Evolutionary conservation across 2,329 filamentous ascomycete genomes (phyloP).

Genomic region (Botryotinia narcissicola): DNA sequence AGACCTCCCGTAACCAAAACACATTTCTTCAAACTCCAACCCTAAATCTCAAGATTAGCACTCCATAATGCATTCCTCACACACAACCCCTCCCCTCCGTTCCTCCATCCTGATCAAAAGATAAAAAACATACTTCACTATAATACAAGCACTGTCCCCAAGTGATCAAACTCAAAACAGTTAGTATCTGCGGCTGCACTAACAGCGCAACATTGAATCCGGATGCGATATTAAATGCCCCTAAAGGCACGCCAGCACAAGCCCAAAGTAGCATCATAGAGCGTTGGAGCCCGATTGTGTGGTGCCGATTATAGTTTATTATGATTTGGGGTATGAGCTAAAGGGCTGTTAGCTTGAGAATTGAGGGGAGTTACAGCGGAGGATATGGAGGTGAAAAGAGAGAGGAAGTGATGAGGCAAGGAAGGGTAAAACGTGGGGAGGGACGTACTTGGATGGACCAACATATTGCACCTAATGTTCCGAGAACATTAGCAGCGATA

Average conservation of each 20-base stretch:
- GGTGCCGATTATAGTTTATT: slow-evolving; percentile 64
- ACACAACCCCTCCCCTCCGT: neutral
- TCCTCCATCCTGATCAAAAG: neutral
- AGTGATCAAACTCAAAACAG: slow-evolving; percentile 38
- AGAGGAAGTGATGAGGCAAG: neutral
- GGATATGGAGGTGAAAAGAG: too few species aligned
- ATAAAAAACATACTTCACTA: slow-evolving; percentile 45
- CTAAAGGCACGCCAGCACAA: slow-evolving; percentile 64
- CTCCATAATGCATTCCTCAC: too few species aligned
- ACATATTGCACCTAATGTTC: slow-evolving; percentile 60
- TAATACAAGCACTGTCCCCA: slow-evolving; percentile 40
- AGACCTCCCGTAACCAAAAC: slow-evolving; percentile 50
- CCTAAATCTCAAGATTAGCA: slow-evolving; percentile 38
- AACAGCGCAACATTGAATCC: slow-evolving; percentile 38
- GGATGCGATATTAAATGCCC: slow-evolving; percentile 42
- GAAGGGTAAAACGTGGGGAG: neutral
- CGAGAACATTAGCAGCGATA: slow-evolving; percentile 55
- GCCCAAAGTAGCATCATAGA: slow-evolving; percentile 74
- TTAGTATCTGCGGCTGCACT: slow-evolving; percentile 40
- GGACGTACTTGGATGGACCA: slow-evolving; percentile 60
- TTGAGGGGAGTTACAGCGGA: neutral
- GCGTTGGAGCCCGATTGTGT: slow-evolving; percentile 62
- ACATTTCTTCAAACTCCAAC: slow-evolving; percentile 52
- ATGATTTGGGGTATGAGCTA: slow-evolving; percentile 68
- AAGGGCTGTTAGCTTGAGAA: neutral